Evolutionary conservation across 2,329 filamentous ascomycete species (phyloP), one percentile per base, ranked within the genome.

Genomic region (Diplodia corticola): DNA sequence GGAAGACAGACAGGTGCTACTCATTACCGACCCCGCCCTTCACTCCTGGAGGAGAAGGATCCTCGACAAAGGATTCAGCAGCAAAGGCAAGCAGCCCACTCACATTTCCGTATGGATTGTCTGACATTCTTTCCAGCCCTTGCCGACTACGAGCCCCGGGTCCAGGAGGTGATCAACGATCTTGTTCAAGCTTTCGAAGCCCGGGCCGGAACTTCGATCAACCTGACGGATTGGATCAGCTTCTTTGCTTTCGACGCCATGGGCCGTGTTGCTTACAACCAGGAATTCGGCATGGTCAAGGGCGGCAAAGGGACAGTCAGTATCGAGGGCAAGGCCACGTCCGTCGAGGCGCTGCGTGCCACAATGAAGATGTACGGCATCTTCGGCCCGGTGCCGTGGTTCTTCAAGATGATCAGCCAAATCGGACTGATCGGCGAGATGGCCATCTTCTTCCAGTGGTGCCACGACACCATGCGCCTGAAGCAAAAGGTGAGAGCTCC

Each of bases 171-270:
- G 67, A 67, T 73, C 7, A 66, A 70, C 30, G 64, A 69, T 2
- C 70, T 77, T 2, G 71, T 77, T 51, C 65, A 68, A 4, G 69
- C 69, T 48, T 64, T 77, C n/a, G 71, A 72, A 26, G 72, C 73
- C 28, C 66, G 72, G 35, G 67, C 69, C 1, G 63, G 63, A 17
- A 55, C 69, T 1, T 61, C 3, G 67, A 66, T 78, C 1, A 67
- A 75, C 12, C 72, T 75, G 17, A 75, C 73, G 3, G 69, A 74
- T 50, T 77, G 75, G 76, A 65, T 74, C 33, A 74, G 78, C 60
- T 82, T 76, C 68, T 77, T 82, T 66, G 77, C 78, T 57, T 80
- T 84, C 65, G 83, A 84, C 67, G 76, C 84, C 24, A 83, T 85
- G 78, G 80, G 80, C 6, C 81, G 83, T 63, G 70, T 82, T 20